Evolutionary conservation across 306 rosid species (phyloP), one percentile per base, ranked within the genome.

Genomic region (Phaseolus lunatus): DNA sequence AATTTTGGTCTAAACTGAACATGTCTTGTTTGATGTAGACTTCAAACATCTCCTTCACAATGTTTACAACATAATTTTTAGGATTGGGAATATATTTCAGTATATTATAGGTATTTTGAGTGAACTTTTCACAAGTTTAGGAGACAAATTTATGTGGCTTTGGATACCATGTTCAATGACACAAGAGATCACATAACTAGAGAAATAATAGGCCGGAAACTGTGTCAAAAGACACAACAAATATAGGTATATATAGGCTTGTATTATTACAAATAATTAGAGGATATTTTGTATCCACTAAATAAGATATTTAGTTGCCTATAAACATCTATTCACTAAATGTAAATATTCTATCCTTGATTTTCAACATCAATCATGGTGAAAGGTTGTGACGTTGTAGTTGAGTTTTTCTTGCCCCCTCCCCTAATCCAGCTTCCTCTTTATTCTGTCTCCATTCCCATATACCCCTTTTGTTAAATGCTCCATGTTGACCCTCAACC

Each of bases 381-480:
- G 62, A 23, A 56, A 2, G n/a, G 24, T 14, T 56, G 33, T 10
- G 33, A 20, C 13, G 2, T 22, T 43, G 19, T 27, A 23, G 56
- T 67, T 12, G 37, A 43, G 37, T 44, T 48, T 69, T 69, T 9
- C 45, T 20, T 26, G 61, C 44, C 41, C 24, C n/a, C 3, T 29
- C 39, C 41, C 58, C 15, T 2, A 31, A 16, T 50, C 47, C 5
- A 50, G 31, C 29, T 39, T 49, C 16, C 48, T 29, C 19, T 11
- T 43, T 12, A 43, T 11, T 43, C 15, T 43, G 8, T 33, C 47
- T 43, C 15, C 47, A 10, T 3, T 16, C 62, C 16, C n/a, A 70
- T 26, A 15, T 26, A 69, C 9, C 27, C 16, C 43, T 41, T 24
- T 23, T 6, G 73, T 24, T 13, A 68, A 67, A 68, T 68, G 73